Evolutionary conservation across 2,329 filamentous ascomycete genomes (phyloP), one percentile per base, ranked within the genome.

Genomic region (Salinomyces thailandicus): DNA sequence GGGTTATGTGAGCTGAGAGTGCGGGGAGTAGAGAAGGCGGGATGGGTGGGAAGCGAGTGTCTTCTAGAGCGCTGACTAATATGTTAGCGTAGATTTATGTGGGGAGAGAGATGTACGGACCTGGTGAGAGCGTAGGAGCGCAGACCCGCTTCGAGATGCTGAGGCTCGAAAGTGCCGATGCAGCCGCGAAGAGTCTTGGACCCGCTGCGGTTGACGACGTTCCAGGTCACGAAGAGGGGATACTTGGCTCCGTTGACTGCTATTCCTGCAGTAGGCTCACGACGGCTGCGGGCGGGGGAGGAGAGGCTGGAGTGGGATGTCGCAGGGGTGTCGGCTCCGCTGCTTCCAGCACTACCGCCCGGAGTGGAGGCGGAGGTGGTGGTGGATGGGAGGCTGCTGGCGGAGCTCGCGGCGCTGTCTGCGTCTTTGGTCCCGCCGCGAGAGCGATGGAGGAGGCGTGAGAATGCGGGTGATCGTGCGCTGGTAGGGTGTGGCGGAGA

Each of bases 141-240:
- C 29, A 98, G 66, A 3, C 86, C 87, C 1, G 73, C 62, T 18
- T 77, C 70, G 9, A 98, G 73, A 33, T 81, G 75, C 52, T 84
- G 76, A 2, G 78, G 60, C 53, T 87, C 82, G 54, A 96, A 98
- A 2, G 89, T 98, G 49, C 91, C 91, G 56, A 98, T 96, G 68
- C 91, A 98, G 41, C 91, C 91, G 41, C 91, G 80, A 28, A 98
- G 73, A 16, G 72, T 73, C 57, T 79, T 78, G 46, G 76, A 64
- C 18, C 76, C 73, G 36, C 58, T 66, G 15, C 67, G 60, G 5
- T 73, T 76, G 37, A 85, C 50, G 0, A 75, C 85, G 64, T 95
- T 93, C 87, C 89, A 96, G 5, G 87, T 94, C 31, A 98, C 84
- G 58, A 96, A 96, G 26, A 96, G 72, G 1, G 89, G 89, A 44